Evolutionary conservation across 1,284 basidiomycete species (phyloP).

Genomic region (Leccinum pachyderme): DNA sequence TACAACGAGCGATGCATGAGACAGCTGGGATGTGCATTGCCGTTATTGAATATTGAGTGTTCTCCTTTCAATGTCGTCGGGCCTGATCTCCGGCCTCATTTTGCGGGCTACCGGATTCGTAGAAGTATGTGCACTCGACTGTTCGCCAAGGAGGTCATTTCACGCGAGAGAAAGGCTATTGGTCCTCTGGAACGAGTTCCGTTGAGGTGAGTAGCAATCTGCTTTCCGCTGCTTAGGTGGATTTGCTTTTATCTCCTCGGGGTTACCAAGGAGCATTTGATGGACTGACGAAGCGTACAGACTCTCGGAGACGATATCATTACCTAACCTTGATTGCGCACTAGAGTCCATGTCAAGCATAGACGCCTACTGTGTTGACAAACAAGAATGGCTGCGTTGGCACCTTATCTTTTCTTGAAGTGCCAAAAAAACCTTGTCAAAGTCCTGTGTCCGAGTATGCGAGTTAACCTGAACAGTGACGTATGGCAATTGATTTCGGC

Average conservation of each 20-base stretch:
- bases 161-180: constrained; percentile 32
- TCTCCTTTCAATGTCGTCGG: constrained; percentile 1
- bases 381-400: neutral
- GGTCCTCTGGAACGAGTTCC: constrained; percentile 44
- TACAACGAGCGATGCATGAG: neutral
- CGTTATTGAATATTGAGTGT: neutral
- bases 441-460: too few species aligned
- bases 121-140: constrained; percentile 5
- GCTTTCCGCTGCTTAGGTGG: neutral
- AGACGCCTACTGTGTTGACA: neutral
- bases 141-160: constrained; percentile 34
- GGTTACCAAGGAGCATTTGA: neutral
- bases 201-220: constrained; percentile 28
- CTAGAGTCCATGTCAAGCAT: neutral
- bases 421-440: too few species aligned
- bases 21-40: neutral
- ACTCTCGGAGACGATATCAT: neutral
- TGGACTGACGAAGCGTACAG: neutral
- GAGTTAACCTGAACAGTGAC: neutral
- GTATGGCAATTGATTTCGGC: neutral
- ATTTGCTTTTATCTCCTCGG: neutral
- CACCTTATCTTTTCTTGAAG: too few species aligned
- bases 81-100: constrained; percentile 32
- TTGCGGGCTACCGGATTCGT: constrained; percentile 7
- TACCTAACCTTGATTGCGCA: neutral